Evolutionary conservation across 352 stramenopile species (phyloP).

Genomic region (Phytophthora hybrid): DNA sequence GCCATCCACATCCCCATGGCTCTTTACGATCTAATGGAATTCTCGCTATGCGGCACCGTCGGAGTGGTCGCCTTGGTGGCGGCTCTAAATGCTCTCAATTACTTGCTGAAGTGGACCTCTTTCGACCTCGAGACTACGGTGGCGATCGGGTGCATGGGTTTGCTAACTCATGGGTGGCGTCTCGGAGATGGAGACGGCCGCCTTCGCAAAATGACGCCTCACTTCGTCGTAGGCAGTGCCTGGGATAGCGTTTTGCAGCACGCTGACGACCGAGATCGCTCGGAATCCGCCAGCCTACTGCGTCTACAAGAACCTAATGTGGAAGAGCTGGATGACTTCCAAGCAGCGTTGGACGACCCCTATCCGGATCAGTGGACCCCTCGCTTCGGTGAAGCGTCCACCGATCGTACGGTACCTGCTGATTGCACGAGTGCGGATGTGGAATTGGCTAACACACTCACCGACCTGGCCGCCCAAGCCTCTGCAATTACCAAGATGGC

Average conservation of each 20-base stretch:
- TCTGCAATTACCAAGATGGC: too few species aligned
- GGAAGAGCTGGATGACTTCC: background rate
- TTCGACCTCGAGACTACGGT: background rate
- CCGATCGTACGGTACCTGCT: too few species aligned
- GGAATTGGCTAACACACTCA: too few species aligned
- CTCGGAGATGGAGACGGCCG: background rate
- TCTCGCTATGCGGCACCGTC: background rate
- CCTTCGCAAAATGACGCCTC: background rate
- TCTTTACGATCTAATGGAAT: background rate
- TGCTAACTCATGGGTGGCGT: background rate
- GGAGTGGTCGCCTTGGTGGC: background rate
- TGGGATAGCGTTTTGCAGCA: background rate
- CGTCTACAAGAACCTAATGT: background rate
- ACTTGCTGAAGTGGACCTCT: background rate
- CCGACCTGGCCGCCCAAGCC: too few species aligned
- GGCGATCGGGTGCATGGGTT: background rate
- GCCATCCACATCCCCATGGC: background rate
- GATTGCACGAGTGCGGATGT: too few species aligned
- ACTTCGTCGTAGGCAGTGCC: background rate
- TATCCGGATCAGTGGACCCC: too few species aligned
- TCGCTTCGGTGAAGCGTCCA: too few species aligned
- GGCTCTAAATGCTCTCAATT: background rate
- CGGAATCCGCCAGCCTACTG: background rate
- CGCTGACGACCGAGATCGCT: background rate
- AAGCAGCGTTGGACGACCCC: background rate